These are phyloP conservation scores for Saitozyma podzolica DNA, from an alignment of 768 basidiomycete species.

Conservation along the genomic window DNA sequence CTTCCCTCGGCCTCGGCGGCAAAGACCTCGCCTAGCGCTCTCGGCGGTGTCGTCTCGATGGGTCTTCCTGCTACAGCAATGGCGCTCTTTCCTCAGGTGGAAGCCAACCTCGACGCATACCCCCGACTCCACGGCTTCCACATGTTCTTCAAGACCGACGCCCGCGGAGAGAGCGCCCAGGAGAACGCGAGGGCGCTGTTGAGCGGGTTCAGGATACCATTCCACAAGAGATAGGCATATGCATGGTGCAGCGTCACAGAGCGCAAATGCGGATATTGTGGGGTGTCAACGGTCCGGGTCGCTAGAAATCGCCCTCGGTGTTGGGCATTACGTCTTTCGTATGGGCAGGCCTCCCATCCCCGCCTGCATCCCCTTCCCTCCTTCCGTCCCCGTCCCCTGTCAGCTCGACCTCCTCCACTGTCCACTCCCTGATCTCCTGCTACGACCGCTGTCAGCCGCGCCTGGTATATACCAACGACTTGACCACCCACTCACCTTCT, in stretches of 20 bases:
- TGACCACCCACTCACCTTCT: slow-evolving; percentile 24
- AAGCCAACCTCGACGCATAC: slow-evolving; percentile 88
- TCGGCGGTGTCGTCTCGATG: slow-evolving; percentile 84
- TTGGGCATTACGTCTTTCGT: too few relatives aligned
- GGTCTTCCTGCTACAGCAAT: slow-evolving; percentile 82
- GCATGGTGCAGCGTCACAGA: background rate
- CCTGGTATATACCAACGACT: too few relatives aligned
- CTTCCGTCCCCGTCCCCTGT: too few relatives aligned
- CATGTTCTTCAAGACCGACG: slow-evolving; percentile 88
- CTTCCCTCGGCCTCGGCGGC: slow-evolving; percentile 74
- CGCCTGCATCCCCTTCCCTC: too few relatives aligned
- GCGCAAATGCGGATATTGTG: too few relatives aligned
- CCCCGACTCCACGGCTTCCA: slow-evolving; percentile 86
- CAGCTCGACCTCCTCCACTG: slow-evolving; percentile 19
- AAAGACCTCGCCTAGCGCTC: slow-evolving; percentile 66
- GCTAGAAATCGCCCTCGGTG: too few relatives aligned
- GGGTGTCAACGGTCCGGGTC: too few relatives aligned
- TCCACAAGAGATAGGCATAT: slow-evolving; percentile 57
- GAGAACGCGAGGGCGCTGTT: slow-evolving; percentile 81
- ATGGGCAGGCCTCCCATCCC: too few relatives aligned
- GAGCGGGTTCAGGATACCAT: slow-evolving; percentile 90
- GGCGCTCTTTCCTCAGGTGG: slow-evolving; percentile 91
- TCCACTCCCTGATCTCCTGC: slow-evolving; percentile 8
- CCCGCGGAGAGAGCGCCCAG: slow-evolving; percentile 83
- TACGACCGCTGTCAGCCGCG: too few relatives aligned